Conservation (phyloP, 2,329 filamentous ascomycete genomes). For the Fusarium haematococcum region DNA sequence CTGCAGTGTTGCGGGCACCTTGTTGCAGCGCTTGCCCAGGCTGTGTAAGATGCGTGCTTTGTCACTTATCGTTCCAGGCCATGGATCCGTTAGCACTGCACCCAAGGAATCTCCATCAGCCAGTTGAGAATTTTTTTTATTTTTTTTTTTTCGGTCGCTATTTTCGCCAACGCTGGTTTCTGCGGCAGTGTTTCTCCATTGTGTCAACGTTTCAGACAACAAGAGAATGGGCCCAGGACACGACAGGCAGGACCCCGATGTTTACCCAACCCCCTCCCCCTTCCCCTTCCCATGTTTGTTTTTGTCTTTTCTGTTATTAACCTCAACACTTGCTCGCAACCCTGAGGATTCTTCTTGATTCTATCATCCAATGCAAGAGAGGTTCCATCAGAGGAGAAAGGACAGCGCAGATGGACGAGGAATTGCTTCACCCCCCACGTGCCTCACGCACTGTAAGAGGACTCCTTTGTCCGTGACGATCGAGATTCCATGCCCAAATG, state of each 20-base stretch:
- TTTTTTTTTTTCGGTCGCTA: slow-evolving; percentile 13
- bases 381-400: slow-evolving; percentile 6
- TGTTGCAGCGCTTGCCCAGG: slow-evolving; percentile 19
- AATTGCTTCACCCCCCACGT: slow-evolving; percentile 23
- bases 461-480: slow-evolving; percentile 21
- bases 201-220: slow-evolving; percentile 21
- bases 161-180: slow-evolving; percentile 24
- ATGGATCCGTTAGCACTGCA: not conserved
- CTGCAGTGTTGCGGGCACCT: slow-evolving; percentile 29
- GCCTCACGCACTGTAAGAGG: slow-evolving; percentile 14
- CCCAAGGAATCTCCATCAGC: not conserved
- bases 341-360: not conserved
- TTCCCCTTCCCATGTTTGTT: not conserved
- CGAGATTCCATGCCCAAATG: slow-evolving; percentile 25
- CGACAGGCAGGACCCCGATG: not conserved
- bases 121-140: slow-evolving; percentile 1
- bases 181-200: slow-evolving; percentile 25
- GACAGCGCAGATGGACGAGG: not conserved
- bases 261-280: not conserved
- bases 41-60: slow-evolving; percentile 23
- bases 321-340: not conserved
- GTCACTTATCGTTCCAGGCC: slow-evolving; percentile 9
- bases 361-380: slow-evolving; percentile 3
- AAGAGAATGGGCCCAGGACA: not conserved
- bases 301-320: slow-evolving; percentile 27